These are phyloP conservation scores for Massarina eburnea DNA, from an alignment of 2,329 filamentous ascomycete species.

Conservation along the genomic window DNA sequence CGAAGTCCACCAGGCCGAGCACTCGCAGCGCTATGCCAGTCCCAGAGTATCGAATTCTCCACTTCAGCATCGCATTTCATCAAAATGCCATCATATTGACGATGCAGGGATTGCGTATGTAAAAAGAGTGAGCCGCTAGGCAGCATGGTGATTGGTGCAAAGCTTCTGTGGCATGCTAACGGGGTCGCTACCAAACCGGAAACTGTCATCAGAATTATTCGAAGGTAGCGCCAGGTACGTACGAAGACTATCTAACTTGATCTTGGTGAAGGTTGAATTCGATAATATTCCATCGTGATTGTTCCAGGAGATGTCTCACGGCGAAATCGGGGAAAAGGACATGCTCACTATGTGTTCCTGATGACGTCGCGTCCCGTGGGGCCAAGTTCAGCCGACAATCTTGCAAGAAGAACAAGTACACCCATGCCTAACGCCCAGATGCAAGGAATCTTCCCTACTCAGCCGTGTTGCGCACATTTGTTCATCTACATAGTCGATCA, in stretches of 20 bases:
- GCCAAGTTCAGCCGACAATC: background rate
- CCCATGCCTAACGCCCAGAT: constrained; percentile 3
- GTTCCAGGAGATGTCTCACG: background rate
- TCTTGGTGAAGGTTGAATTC: too few species aligned
- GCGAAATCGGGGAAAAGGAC: background rate
- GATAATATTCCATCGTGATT: background rate
- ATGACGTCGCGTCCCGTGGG: constrained; percentile 10
- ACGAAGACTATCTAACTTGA: too few species aligned
- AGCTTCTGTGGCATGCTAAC: background rate
- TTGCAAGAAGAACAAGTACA: constrained; percentile 1
- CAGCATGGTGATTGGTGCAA: background rate
- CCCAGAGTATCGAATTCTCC: constrained; percentile 5
- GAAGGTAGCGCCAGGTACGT: too few species aligned
- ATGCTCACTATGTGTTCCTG: constrained; percentile 4
- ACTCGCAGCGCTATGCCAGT: too few species aligned
- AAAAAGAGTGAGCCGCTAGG: background rate
- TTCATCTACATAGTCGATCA: constrained; percentile 2
- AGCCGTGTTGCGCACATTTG: background rate
- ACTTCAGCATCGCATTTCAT: constrained; percentile 4
- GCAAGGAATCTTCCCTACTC: constrained; percentile 8
- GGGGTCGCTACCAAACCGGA: background rate
- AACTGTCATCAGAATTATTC: too few species aligned
- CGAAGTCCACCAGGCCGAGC: too few species aligned
- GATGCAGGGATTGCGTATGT: background rate
- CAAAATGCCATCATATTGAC: constrained; percentile 7